Base-by-base conservation (phyloP, 169 alveolate species). In the Plasmodium blacklocki region DNA sequence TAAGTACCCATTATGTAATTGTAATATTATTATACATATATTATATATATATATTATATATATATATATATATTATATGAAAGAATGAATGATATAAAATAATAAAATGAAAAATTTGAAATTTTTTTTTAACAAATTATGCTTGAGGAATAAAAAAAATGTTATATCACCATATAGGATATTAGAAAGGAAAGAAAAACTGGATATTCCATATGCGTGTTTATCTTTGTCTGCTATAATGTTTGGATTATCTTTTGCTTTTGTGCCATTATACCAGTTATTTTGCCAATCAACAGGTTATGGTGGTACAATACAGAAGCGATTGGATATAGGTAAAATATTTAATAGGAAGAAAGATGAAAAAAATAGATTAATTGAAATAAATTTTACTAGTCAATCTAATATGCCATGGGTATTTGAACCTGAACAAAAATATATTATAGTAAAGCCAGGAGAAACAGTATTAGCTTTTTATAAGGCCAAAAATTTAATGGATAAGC, bases 391-490 rank as follows among this genome's bases (percentile, higher is more conserved):
- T 11, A 92, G 95, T 7, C 95, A 94, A 66, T 92, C 96, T 54
- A 88, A 95, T 73, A 54, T 96, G 88, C 95, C 95, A 19, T 96
- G 98, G 98, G 95, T 91, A 54, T 96, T 96, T 76, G 93, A 91
- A 74, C 98, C 98, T 7, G 93, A 92, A 66, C 98, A 96, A 91
- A 92, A 94, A 76, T 91, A 87, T 18, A 93, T 96, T 26, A 93
- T 95, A 50, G 94, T 96, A 19, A 94, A 95, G 32, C 97, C 97
- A 12, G 98, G 98, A 54, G 98, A 96, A 92, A 94, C 98, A 4
- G 97, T 97, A n/a, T 91, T 96, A 74, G 97, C 97, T 19, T 96
- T 96, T 88, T 96, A 95, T 90, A 93, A 94, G 2, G 98, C 97
- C 66, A 95, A 89, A 88, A 96, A 96, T 85, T 32, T 89, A 29